Base-by-base conservation (phyloP, 179 eudicot species). In the Corrigiola litoralis region DNA sequence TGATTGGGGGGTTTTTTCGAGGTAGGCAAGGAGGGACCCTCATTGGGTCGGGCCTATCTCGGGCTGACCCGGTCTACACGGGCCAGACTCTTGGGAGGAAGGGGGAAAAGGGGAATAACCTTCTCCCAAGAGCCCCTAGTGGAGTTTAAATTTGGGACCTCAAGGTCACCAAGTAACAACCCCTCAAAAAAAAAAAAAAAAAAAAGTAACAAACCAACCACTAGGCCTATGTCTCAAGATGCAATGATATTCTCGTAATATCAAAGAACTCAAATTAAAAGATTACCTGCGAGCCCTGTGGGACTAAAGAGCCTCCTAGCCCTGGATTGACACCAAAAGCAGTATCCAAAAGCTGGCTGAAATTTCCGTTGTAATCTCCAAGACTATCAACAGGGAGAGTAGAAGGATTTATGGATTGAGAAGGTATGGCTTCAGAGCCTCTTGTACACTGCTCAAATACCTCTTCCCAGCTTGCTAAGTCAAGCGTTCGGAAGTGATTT, bases 381-480 rank as follows among this genome's bases (percentile, higher is more conserved):
- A 53, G 25, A 36, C 52, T 61, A 57, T 76, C 82, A 62, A 24
- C 71, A 70, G 58, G 41, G 36, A 65, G 70, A 56, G 50, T 61
- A 14, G 70, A 65, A 29, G 81, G 27, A 18, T 42, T 36, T 65
- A 58, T 63, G 17, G 79, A 59, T 60, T 71, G 74, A 24, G 68
- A 62, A 47, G 42, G 58, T 59, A 75, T 40, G 64, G 61, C 52
- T 31, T 49, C 79, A 4, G 75, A 45, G 18, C 34, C 67, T 37
- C 65, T 60, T 21, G 67, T 72, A 75, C 71, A 68, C 66, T 74
- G 82, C 58, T 81, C 73, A 77, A 77, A 61, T 34, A 74, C 70
- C 47, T 81, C 75, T 54, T 81, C 77, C 85, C 85, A 81, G 46
- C 74, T 62, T 34, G 63, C 80, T 75, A 81, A 32, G 51, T 77